Base-by-base conservation (phyloP, 768 basidiomycete genomes). In the Auricularia sp. region DNA sequence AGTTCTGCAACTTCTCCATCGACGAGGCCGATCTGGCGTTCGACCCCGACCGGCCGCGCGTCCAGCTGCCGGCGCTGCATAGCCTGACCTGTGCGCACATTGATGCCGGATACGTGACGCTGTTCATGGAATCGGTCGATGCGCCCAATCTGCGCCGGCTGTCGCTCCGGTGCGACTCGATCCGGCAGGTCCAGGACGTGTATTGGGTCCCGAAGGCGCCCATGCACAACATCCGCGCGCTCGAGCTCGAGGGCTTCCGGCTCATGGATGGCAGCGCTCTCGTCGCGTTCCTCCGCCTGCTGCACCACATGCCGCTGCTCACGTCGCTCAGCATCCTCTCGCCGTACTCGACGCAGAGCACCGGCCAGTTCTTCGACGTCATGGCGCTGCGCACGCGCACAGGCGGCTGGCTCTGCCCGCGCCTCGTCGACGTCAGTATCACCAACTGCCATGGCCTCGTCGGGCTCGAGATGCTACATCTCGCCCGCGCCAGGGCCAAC, bases 241-340 rank as follows among this genome's bases (percentile, higher is more conserved):
- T 75, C 39, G 71, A 75, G 62, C 70, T 75, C 3, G 71, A 73
- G 24, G 67, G 71, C 13, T 74, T 59, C 34, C 56, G 72, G 67
- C 70, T 69, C 64, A 65, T 75, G 63, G 71, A 69, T 37, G 74
- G 74, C n/a, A 68, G 70, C 29, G 69, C 70, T 11, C 67, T 75
- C n/a, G 69, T 70, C 16, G 72, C 73, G 1, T 71, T 74, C 65
- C 68, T 75, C 3, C 70, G 71, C 11, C 73, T 70, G 34, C 67
- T 74, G 51, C 70, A 73, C 56, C 66, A 68, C 10, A 71, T 74
- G 33, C 70, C 73, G 3, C 69, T 70, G 54, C 70, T 74, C 65
- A 72, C 70, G 29, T 72, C 71, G 5, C 69, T 75, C 7, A 71
- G 69, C 33, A 64, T 74, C n/a, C 70, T 70, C 34, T 68, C 69